Conservation (phyloP, 1,284 basidiomycete genomes). For the Lentinus polychrous region DNA sequence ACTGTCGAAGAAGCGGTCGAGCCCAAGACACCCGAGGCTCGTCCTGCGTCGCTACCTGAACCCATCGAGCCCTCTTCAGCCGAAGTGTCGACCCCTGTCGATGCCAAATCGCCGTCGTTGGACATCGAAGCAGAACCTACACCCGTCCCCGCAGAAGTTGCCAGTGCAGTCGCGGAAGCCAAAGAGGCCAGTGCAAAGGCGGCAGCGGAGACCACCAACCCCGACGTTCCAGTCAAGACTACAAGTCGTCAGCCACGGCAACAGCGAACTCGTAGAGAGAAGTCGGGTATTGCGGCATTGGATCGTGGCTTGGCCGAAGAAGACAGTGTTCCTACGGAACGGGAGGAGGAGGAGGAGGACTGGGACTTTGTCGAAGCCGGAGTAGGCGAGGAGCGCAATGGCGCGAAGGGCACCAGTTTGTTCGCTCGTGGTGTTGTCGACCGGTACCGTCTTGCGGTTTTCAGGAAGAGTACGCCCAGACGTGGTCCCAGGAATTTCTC, state of each 20-base stretch:
- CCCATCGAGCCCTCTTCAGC: conserved; percentile 10
- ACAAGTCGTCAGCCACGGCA: conserved; percentile 18
- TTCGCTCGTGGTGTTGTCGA: conserved; percentile 83
- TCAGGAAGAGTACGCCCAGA: conserved; percentile 69
- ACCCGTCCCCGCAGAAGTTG: background rate
- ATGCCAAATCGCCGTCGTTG: conserved; percentile 12
- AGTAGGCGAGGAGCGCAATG: conserved; percentile 74
- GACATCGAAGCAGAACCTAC: conserved; percentile 10
- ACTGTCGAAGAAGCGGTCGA: conserved; percentile 36
- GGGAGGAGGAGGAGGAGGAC: conserved; percentile 65
- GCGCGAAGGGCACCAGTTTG: conserved; percentile 64
- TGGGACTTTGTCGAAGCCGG: conserved; percentile 80
- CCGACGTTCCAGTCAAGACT: conserved; percentile 11
- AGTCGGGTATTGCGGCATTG: conserved; percentile 70
- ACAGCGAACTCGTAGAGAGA: conserved; percentile 49
- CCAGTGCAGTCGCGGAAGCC: conserved; percentile 4
- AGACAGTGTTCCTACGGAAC: conserved; percentile 43
- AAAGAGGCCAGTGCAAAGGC: conserved; percentile 1
- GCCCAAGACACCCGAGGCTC: conserved; percentile 70
- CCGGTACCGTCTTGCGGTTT: conserved; percentile 72
- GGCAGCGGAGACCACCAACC: background rate
- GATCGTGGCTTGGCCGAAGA: conserved; percentile 63
- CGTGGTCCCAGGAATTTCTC: conserved; percentile 42
- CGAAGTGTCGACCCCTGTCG: conserved; percentile 10
- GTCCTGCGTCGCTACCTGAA: conserved; percentile 39